These are phyloP conservation scores for Eucalyptus erythrocorys DNA, from an alignment of 345 rosid species.

Conservation along the genomic window DNA sequence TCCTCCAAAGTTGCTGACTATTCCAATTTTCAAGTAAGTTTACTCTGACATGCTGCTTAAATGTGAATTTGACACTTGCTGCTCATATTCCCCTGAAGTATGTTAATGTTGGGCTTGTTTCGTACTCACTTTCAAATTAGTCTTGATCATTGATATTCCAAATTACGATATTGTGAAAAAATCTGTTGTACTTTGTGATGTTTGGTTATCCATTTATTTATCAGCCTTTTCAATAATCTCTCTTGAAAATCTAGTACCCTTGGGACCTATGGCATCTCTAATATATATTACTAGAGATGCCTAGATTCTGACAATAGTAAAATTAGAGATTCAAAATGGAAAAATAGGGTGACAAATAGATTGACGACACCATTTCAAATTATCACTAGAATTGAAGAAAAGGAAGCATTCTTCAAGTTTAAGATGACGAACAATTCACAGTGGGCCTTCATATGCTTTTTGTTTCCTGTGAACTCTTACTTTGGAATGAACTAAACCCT, in stretches of 20 bases:
- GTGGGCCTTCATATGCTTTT: not conserved
- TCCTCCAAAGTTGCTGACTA: constrained; percentile 44
- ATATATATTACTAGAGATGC: not conserved
- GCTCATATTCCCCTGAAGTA: not conserved
- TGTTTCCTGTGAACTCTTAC: not conserved
- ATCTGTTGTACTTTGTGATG: not conserved
- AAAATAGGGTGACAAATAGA: not conserved
- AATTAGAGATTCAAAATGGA: not conserved
- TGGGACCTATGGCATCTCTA: not conserved
- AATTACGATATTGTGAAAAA: not conserved
- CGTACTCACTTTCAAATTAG: not conserved
- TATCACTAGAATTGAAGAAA: not conserved
- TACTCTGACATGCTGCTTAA: not conserved
- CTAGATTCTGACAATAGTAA: not conserved
- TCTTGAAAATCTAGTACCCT: not conserved
- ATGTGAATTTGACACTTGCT: not conserved
- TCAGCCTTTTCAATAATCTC: not conserved
- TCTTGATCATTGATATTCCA: not conserved
- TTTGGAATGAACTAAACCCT: not conserved
- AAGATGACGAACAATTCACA: not conserved
- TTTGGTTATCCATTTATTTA: not conserved
- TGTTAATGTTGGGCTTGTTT: not conserved
- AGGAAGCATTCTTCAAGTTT: not conserved
- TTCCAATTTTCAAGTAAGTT: constrained; percentile 72
- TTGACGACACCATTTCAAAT: not conserved